Percentiles rank a stretch among this genome's conserved stretches.
phyloP scores from a whole-genome alignment of 73 alveolate species.

The Uronychia binucleata region DNA sequence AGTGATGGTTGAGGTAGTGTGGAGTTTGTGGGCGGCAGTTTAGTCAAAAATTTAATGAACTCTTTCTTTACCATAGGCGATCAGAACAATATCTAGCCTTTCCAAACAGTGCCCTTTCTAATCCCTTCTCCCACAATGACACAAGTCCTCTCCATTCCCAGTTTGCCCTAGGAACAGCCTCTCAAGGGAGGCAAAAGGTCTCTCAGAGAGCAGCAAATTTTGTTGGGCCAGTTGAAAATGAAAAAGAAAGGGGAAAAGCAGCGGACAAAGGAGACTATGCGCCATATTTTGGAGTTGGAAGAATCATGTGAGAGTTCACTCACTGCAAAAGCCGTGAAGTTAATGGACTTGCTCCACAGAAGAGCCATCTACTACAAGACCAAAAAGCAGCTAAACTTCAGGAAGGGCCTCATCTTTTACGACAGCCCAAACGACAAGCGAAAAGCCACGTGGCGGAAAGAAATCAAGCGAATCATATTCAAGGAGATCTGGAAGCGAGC shows the following conservation, averaged over 20 bases:
- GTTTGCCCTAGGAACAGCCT: no score
- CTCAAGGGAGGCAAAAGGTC: no score
- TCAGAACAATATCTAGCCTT: no score
- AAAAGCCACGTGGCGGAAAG: neutral
- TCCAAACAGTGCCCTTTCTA: no score
- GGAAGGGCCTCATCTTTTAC: neutral
- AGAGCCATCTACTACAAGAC: neutral
- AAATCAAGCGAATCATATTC: no score
- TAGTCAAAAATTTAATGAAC: no score
- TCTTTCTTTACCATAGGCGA: no score
- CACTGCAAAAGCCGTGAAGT: neutral
- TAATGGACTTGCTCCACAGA: neutral
- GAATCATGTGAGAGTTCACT: neutral
- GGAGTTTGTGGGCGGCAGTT: no score
- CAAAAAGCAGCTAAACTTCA: neutral
- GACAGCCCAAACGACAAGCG: neutral
- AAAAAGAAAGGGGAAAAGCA: no score
- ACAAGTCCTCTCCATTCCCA: no score
- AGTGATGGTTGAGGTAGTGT: no score
- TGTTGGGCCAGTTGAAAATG: neutral
- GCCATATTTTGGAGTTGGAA: neutral
- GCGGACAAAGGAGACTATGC: neutral
- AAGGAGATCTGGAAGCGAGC: neutral
- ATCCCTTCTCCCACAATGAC: no score
- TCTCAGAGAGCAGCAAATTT: neutral